Conservation (phyloP, 2,329 filamentous ascomycete genomes). For the Aspergillus ochraceus region DNA sequence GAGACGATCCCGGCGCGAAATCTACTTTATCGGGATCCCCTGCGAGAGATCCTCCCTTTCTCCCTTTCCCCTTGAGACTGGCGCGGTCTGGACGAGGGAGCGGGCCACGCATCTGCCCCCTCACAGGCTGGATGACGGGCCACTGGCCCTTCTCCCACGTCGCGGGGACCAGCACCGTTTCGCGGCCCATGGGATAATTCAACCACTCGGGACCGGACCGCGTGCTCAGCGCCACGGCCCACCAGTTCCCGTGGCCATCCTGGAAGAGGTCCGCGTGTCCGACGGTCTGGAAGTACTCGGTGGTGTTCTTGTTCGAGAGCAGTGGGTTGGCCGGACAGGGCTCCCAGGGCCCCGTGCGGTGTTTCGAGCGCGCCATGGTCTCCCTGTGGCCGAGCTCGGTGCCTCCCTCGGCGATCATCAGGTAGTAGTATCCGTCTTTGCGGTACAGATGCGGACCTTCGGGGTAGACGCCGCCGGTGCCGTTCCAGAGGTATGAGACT, state of each 20-base stretch:
- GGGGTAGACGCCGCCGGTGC: conserved; percentile 44
- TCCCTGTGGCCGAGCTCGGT: conserved; percentile 29
- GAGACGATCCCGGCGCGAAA: conserved; percentile 45
- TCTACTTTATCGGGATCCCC: conserved; percentile 46
- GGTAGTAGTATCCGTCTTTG: conserved; percentile 33
- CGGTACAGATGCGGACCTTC: conserved; percentile 34
- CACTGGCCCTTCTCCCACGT: conserved; percentile 52
- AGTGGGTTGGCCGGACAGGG: conserved; percentile 42
- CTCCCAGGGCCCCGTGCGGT: conserved; percentile 42
- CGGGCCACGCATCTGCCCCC: conserved; percentile 14
- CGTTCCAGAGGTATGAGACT: conserved; percentile 42
- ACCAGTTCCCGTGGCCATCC: conserved; percentile 54
- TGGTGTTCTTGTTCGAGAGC: conserved; percentile 41
- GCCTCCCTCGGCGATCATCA: conserved; percentile 28
- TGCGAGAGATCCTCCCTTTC: conserved; percentile 27
- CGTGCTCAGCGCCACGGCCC: conserved; percentile 51
- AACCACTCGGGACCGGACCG: conserved; percentile 36
- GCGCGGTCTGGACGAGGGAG: conserved; percentile 14
- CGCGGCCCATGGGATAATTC: conserved; percentile 56
- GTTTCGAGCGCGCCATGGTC: conserved; percentile 31
- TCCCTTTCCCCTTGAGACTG: conserved; percentile 28
- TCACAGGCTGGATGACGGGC: conserved; percentile 35
- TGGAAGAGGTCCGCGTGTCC: conserved; percentile 60
- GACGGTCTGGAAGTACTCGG: conserved; percentile 51
- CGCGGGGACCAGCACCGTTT: conserved; percentile 52